Conservation (phyloP, 768 basidiomycete species). For the Pisolithus marmoratus region DNA sequence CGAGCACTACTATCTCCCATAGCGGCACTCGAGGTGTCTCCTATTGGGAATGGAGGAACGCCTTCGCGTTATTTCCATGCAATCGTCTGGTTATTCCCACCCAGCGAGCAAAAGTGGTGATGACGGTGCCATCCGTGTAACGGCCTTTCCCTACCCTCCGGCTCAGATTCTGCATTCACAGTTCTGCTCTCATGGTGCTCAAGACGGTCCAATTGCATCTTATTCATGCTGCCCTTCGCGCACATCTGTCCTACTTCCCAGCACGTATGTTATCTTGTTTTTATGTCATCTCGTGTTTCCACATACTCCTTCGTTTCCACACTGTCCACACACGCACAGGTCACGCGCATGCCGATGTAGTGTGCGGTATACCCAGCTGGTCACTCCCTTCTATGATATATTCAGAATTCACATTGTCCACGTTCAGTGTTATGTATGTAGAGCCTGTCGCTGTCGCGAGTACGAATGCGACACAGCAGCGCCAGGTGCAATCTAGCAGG, state of each 20-base stretch:
- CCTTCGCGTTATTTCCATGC: conserved; percentile 53
- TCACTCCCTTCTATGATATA: no score
- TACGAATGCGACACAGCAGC: no score
- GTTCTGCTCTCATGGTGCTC: not conserved
- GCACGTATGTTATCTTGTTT: conserved; percentile 1
- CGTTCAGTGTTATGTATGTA: no score
- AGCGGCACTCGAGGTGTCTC: conserved; percentile 53
- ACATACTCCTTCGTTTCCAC: no score
- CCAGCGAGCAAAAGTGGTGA: conserved; percentile 15
- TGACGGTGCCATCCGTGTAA: conserved; percentile 21
- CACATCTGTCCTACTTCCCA: conserved; percentile 7
- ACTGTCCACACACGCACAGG: no score
- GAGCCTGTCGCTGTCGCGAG: no score
- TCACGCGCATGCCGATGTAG: no score
- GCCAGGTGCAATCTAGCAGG: no score
- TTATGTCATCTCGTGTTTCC: not conserved
- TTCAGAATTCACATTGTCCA: no score
- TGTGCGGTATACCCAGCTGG: no score
- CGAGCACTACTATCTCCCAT: conserved; percentile 58
- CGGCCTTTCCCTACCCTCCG: conserved; percentile 9
- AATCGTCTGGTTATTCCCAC: conserved; percentile 41
- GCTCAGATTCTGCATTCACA: conserved; percentile 9
- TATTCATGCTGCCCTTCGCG: not conserved
- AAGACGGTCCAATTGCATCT: not conserved
- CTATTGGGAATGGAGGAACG: conserved; percentile 43